Conservation (phyloP, 768 basidiomycete species). For the Pluteus cervinus region DNA sequence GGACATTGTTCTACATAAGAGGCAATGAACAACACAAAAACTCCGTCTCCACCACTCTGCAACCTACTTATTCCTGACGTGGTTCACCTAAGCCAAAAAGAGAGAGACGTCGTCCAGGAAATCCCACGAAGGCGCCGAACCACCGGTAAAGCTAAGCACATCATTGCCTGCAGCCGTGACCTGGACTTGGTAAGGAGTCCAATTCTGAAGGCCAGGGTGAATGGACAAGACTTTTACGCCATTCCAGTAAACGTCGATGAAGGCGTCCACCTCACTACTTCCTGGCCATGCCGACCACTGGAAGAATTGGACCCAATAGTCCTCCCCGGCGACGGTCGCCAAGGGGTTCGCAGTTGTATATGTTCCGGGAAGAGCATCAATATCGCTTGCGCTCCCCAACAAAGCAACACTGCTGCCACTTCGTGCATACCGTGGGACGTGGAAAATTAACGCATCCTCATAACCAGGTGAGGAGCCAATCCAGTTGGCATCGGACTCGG, state of each 20-base stretch:
- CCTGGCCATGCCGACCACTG: constrained; percentile 26
- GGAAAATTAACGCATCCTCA: constrained; percentile 38
- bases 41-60: no score
- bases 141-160: constrained; percentile 32
- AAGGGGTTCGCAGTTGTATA: constrained; percentile 25
- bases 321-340: constrained; percentile 26
- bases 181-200: constrained; percentile 26
- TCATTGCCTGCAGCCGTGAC: constrained; percentile 31
- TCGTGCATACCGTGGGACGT: constrained; percentile 32
- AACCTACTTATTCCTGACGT: no score
- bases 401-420: constrained; percentile 30
- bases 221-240: constrained; percentile 24
- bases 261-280: constrained; percentile 28
- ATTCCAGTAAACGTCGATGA: constrained; percentile 39
- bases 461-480: constrained; percentile 30
- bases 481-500: constrained; percentile 29
- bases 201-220: constrained; percentile 28
- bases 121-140: constrained; percentile 38
- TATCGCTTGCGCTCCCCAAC: constrained; percentile 33
- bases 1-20: no score
- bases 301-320: constrained; percentile 36
- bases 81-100: no score
- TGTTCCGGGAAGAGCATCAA: constrained; percentile 31
- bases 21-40: no score
- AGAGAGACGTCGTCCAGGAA: constrained; percentile 43